Percentiles rank a stretch among this genome's conserved stretches.
Evolutionary conservation across 2,329 filamentous ascomycete species (phyloP).

Genomic region (Calonectria pseudoturangicola): DNA sequence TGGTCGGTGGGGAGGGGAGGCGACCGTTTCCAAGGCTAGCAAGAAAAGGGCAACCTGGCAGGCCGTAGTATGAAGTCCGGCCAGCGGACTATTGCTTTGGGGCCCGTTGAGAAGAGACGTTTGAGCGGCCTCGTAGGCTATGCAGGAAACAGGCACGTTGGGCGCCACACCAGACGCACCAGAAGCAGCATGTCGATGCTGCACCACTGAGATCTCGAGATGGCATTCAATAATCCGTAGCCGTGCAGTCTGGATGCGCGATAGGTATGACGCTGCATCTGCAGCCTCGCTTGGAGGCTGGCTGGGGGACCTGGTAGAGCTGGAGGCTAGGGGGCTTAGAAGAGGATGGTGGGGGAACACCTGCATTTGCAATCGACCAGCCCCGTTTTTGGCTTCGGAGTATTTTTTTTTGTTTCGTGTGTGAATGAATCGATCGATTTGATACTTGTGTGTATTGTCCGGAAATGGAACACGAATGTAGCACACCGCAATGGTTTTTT

Average conservation of each 20-base stretch:
- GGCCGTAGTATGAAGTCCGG: conserved; percentile 8
- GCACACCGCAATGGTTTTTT: not conserved
- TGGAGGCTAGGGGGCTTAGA: conserved; percentile 35
- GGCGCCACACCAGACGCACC: conserved; percentile 44
- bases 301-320: conserved; percentile 32
- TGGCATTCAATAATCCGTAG: conserved; percentile 27
- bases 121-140: conserved; percentile 46
- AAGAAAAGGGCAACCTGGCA: conserved; percentile 3
- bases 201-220: conserved; percentile 5
- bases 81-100: conserved; percentile 24
- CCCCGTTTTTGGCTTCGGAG: conserved; percentile 28
- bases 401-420: conserved; percentile 2
- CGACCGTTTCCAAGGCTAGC: conserved; percentile 33
- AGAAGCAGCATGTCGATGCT: conserved; percentile 30
- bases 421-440: conserved; percentile 18
- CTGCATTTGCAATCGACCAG: conserved; percentile 6
- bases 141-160: conserved; percentile 47
- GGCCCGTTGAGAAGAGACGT: conserved; percentile 36
- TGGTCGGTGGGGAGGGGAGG: conserved; percentile 25
- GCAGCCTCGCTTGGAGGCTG: conserved; percentile 33
- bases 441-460: conserved; percentile 5
- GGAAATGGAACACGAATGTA: conserved; percentile 28
- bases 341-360: conserved; percentile 23
- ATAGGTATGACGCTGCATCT: conserved; percentile 12
- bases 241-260: conserved; percentile 21